Evolutionary conservation across 176 grass and related monocot species (phyloP).

Genomic region (Tillandsia fasciculata): DNA sequence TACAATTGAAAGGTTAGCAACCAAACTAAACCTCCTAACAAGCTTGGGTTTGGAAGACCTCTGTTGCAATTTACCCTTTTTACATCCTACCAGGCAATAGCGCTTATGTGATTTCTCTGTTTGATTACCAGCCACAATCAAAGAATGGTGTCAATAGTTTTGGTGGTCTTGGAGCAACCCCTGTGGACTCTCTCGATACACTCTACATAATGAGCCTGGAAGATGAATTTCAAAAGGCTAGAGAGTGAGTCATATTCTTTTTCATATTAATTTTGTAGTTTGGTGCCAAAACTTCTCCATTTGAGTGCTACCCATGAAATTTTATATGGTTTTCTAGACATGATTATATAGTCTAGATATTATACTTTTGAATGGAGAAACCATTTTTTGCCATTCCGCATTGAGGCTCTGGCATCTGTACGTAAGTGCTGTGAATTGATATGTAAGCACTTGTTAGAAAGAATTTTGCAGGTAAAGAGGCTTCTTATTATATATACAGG

Average conservation of each 20-base stretch:
- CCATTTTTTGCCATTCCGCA: not conserved
- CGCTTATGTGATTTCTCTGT: conserved; percentile 10
- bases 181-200: conserved; percentile 90
- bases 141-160: conserved; percentile 90
- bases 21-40: too few relatives aligned
- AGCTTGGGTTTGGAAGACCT: too few relatives aligned
- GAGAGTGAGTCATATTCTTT: conserved; percentile 67
- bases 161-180: conserved; percentile 92
- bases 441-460: conserved; percentile 85
- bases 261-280: conserved; percentile 9
- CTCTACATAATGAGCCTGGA: conserved; percentile 92
- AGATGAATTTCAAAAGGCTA: conserved; percentile 94
- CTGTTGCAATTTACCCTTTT: too few relatives aligned
- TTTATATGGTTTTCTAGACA: not conserved
- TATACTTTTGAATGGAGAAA: not conserved
- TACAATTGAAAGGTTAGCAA: too few relatives aligned
- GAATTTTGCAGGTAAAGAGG: conserved; percentile 84
- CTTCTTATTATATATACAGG: not conserved
- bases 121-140: conserved; percentile 69
- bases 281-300: not conserved
- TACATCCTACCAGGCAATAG: too few relatives aligned
- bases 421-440: conserved; percentile 82
- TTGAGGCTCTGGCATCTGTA: conserved; percentile 31
- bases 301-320: not conserved
- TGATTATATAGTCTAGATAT: not conserved